A percentile compares a stretch with the other conserved stretches of the same genome.
phyloP scores from a whole-genome alignment of 192 early-diverging fungal species.

The Powellomyces hirtus region DNA sequence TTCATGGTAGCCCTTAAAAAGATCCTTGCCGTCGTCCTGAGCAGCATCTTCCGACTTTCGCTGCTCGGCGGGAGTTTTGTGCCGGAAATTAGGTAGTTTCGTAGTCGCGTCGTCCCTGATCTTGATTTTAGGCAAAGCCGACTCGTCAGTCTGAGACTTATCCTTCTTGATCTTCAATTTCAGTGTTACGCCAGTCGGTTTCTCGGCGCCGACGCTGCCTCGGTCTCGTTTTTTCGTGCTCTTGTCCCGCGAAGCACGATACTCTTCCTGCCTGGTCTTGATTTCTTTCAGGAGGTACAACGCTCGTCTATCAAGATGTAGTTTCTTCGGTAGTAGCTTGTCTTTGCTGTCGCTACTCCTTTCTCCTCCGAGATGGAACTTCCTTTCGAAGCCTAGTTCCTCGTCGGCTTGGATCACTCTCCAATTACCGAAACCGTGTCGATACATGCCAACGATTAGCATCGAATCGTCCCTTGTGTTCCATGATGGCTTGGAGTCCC shows the following conservation, averaged over 20 bases:
- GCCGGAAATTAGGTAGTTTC: neutral
- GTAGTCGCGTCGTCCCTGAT: neutral
- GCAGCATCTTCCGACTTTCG: neutral
- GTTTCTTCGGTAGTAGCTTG: slow-evolving; percentile 69
- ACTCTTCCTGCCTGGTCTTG: slow-evolving; percentile 45
- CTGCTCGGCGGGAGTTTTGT: no score
- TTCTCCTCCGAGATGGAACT: slow-evolving; percentile 72
- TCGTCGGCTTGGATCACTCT: slow-evolving; percentile 77
- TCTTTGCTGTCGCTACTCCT: slow-evolving; percentile 37
- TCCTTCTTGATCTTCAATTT: neutral
- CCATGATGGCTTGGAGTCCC: slow-evolving; percentile 58
- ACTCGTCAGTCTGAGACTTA: neutral
- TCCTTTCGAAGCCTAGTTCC: slow-evolving; percentile 72
- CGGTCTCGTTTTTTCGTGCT: neutral
- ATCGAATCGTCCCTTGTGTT: slow-evolving; percentile 90
- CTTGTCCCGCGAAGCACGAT: neutral
- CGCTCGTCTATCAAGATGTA: slow-evolving; percentile 84
- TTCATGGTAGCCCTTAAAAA: neutral
- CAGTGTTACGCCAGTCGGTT: neutral
- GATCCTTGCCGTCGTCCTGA: neutral
- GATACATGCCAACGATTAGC: slow-evolving; percentile 92
- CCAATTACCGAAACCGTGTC: slow-evolving; percentile 91
- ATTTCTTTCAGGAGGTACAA: slow-evolving; percentile 87
- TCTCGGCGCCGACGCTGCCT: neutral
- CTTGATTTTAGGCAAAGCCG: neutral